Evolutionary conservation across 2,329 filamentous ascomycete genomes (phyloP).

Genomic region (Diaporthe citrichinensis): DNA sequence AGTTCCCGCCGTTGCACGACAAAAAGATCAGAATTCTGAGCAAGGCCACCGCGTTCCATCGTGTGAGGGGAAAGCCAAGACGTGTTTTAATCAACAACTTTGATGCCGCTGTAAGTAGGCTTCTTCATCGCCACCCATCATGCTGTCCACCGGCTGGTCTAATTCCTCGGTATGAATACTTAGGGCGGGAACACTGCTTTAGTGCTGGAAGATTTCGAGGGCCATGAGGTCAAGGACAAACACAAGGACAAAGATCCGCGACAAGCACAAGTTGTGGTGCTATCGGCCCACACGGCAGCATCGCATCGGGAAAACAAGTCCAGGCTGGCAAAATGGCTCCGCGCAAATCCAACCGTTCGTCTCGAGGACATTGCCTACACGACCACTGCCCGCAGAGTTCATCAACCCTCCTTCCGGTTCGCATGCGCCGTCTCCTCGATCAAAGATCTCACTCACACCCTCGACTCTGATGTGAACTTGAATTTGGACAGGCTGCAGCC

Average conservation of each 20-base stretch:
- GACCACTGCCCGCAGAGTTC: conserved; percentile 72
- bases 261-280: conserved; percentile 63
- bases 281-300: conserved; percentile 62
- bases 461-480: conserved; percentile 47
- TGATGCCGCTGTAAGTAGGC: conserved; percentile 61
- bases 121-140: no score
- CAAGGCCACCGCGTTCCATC: conserved; percentile 58
- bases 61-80: conserved; percentile 57
- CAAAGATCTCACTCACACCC: conserved; percentile 53
- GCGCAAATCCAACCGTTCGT: conserved; percentile 61
- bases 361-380: conserved; percentile 72
- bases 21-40: conserved; percentile 65
- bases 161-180: not conserved
- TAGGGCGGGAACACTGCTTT: conserved; percentile 74
- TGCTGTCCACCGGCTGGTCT: not conserved
- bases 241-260: conserved; percentile 59
- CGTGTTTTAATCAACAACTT: conserved; percentile 72
- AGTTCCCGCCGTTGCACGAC: conserved; percentile 50
- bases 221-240: conserved; percentile 41
- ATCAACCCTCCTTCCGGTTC: conserved; percentile 63
- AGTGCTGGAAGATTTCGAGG: conserved; percentile 69
- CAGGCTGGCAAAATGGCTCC: conserved; percentile 54
- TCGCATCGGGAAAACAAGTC: conserved; percentile 68
- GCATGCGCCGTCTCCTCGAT: conserved; percentile 56
- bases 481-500: no score